These are phyloP conservation scores for Monotropa hypopitys DNA, from an alignment of 179 eudicot genomes.

Conservation along the genomic window DNA sequence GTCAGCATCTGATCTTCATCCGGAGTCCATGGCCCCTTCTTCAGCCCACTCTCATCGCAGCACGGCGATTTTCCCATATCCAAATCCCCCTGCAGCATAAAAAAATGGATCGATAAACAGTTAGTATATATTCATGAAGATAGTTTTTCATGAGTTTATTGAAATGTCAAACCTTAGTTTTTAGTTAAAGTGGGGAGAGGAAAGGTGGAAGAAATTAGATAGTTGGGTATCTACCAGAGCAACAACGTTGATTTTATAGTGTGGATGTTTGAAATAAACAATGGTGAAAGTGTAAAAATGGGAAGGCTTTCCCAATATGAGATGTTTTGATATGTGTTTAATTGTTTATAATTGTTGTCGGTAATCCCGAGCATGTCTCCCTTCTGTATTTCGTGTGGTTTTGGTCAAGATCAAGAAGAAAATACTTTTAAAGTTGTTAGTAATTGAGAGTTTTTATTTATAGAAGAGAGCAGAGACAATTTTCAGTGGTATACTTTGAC, in stretches of 20 bases:
- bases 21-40: conserved; percentile 66
- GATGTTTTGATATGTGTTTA: not conserved
- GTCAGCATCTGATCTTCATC: conserved; percentile 49
- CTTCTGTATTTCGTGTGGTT: conserved; percentile 6
- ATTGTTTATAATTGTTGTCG: not conserved
- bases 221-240: not conserved
- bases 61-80: conserved; percentile 24
- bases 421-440: not conserved
- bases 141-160: not conserved
- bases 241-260: conserved; percentile 8
- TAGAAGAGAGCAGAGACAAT: too few species aligned
- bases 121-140: not conserved
- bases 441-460: too few species aligned
- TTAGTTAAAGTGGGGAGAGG: not conserved
- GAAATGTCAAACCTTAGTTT: not conserved
- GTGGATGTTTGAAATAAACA: conserved; percentile 8
- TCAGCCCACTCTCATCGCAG: conserved; percentile 27
- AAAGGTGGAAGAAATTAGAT: not conserved
- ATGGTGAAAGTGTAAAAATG: not conserved
- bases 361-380: not conserved
- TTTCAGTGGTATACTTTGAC: too few species aligned
- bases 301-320: conserved; percentile 4
- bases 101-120: conserved; percentile 20
- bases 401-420: conserved; percentile 4
- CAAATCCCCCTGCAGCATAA: not conserved